Evolutionary conservation across 768 basidiomycete species (phyloP), one percentile per base, ranked within the genome.

Genomic region (Hericium coralloides): DNA sequence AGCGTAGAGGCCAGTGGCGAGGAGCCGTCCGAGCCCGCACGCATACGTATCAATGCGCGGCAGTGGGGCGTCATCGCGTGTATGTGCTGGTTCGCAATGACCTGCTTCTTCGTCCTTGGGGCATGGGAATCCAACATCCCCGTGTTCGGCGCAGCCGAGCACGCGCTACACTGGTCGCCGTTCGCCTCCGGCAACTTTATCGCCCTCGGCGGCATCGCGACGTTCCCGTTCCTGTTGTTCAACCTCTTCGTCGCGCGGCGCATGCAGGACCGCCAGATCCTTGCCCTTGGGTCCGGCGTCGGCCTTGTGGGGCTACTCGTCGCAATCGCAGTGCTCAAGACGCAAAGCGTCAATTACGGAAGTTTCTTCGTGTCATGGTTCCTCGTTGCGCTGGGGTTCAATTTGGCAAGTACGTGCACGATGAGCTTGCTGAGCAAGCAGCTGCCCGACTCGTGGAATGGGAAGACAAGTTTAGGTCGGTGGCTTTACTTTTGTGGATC

Each of bases 41-140:
- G n/a, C 38, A 7, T 20, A 9, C 43, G 43, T 20, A n/a, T 45
- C 43, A 45, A 45, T n/a, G 43, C 43, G 15, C 43, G 43, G 4
- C 43, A 45, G 15, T 80, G 78, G 76, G 80, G 79, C 22, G 78
- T 82, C 56, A 72, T 79, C 20, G 60, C 74, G 41, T 83, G 79
- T 64, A 84, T 87, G 81, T 86, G 83, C 66, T 87, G 83, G 79
- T 82, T 80, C 63, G 76, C 83, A 49, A 84, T 84, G 80, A 75
- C 80, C 18, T 83, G 78, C 68, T 87, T 85, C 73, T 84, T 86
- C 69, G 74, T 85, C 64, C 79, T 87, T 56, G 83, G 49, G 15
- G 49, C 49, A 17, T 50, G 49, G 49, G 49, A 50, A 23, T 23
- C 49, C 20, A 50, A 50, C 49, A 20, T 50, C 20, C 49, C 49